Percentiles rank a stretch among this genome's conserved stretches.
These are phyloP conservation scores for Curvularia eragrostidis DNA, from an alignment of 2,329 filamentous ascomycete species.

Conservation along the genomic window DNA sequence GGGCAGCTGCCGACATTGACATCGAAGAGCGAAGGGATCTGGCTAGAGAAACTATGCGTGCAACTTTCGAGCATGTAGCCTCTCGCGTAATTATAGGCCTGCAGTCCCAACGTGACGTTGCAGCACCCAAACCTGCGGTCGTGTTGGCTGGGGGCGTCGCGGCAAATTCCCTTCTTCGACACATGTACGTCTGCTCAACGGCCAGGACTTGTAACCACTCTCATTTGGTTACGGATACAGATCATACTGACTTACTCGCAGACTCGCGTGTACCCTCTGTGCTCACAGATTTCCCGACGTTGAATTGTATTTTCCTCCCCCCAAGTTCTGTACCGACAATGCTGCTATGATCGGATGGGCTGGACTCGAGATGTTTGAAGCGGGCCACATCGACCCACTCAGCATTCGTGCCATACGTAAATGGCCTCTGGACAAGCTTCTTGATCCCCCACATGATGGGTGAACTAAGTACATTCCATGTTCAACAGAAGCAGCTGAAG, in stretches of 20 bases:
- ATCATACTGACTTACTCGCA: constrained; percentile 19
- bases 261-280: constrained; percentile 64
- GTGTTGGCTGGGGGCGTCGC: constrained; percentile 93
- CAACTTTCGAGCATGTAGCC: constrained; percentile 86
- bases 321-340: constrained; percentile 86
- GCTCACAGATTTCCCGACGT: constrained; percentile 70
- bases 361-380: constrained; percentile 88
- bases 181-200: constrained; percentile 56
- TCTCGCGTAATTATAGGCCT: constrained; percentile 76
- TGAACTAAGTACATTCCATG: constrained; percentile 1
- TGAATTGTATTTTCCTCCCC: constrained; percentile 74
- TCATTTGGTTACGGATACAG: not conserved
- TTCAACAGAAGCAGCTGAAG: not conserved
- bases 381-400: constrained; percentile 61
- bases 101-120: constrained; percentile 36
- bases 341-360: constrained; percentile 98
- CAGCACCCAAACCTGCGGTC: constrained; percentile 57
- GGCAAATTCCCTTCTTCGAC: constrained; percentile 78
- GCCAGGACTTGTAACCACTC: not conserved
- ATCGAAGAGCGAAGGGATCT: constrained; percentile 70
- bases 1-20: constrained; percentile 53
- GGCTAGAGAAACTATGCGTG: constrained; percentile 75
- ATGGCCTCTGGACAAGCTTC: constrained; percentile 46
- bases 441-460: constrained; percentile 36
- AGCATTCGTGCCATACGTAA: constrained; percentile 46